phyloP scores from a whole-genome alignment of 495 filamentous ascomycete genomes.

The Sabuloglossum arenarium region DNA sequence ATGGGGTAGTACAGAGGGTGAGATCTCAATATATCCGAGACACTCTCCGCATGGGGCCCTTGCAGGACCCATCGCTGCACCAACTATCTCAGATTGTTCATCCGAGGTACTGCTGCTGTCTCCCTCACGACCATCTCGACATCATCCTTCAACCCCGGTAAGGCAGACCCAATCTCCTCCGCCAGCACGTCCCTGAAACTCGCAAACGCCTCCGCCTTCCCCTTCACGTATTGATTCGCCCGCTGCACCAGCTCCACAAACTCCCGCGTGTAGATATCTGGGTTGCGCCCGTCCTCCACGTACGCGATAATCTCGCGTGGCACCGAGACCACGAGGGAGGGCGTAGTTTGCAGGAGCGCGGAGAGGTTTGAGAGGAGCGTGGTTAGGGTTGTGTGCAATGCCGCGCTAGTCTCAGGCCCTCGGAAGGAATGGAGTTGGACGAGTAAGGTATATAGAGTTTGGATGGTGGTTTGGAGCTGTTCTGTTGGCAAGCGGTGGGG shows the following conservation, averaged over 20 bases:
- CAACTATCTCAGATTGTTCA: neutral
- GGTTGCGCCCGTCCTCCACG: conserved; percentile 82
- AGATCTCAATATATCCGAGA: too few relatives aligned
- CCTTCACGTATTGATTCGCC: conserved; percentile 66
- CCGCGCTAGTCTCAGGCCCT: conserved; percentile 36
- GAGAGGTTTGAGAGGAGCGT: conserved; percentile 21
- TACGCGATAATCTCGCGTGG: conserved; percentile 87
- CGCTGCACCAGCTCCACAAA: conserved; percentile 81
- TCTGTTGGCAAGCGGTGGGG: conserved; percentile 15
- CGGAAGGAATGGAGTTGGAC: conserved; percentile 49
- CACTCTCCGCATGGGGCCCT: too few relatives aligned
- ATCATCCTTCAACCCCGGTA: conserved; percentile 58
- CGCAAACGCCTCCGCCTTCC: conserved; percentile 63
- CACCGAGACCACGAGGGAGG: conserved; percentile 28
- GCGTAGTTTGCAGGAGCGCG: conserved; percentile 23
- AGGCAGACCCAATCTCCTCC: conserved; percentile 50
- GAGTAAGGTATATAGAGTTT: conserved; percentile 73
- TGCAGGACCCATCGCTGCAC: too few relatives aligned
- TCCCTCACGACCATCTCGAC: conserved; percentile 37
- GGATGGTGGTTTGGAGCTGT: conserved; percentile 52
- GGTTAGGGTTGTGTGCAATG: conserved; percentile 23
- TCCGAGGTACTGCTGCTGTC: conserved; percentile 9
- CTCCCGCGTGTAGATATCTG: conserved; percentile 94
- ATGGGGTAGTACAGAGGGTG: too few relatives aligned
- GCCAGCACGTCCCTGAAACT: conserved; percentile 66